Evolutionary conservation across 208 protist species (phyloP).

Genomic region (Wallacemonas sp.): DNA sequence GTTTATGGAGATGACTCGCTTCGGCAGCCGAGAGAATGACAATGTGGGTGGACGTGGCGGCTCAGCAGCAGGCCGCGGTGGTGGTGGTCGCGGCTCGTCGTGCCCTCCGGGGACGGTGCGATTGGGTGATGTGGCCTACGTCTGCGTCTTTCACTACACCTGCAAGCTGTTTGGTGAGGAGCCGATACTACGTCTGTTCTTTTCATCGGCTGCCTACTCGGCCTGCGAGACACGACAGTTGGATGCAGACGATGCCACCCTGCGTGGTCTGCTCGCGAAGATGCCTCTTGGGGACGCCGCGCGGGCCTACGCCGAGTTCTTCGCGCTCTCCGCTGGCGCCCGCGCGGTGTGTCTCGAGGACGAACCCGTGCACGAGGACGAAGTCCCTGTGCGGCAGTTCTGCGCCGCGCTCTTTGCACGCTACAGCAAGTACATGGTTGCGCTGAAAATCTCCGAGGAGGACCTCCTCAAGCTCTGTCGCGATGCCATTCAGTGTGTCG

Average conservation of each 20-base stretch:
- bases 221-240: not conserved
- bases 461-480: slow-evolving; percentile 16
- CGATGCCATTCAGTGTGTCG: slow-evolving; percentile 22
- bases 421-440: slow-evolving; percentile 21
- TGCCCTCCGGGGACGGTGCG: not conserved
- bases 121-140: slow-evolving; percentile 19
- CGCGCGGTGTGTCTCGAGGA: slow-evolving; percentile 11
- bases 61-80: too few relatives aligned
- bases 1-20: slow-evolving; percentile 3
- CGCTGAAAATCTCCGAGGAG: slow-evolving; percentile 18
- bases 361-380: slow-evolving; percentile 1
- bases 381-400: slow-evolving; percentile 1
- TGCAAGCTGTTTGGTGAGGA: slow-evolving; percentile 2
- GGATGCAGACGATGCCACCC: not conserved
- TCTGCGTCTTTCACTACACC: slow-evolving; percentile 16
- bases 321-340: slow-evolving; percentile 7
- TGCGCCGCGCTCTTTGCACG: slow-evolving; percentile 23
- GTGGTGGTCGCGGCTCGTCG: too few relatives aligned
- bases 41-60: too few relatives aligned
- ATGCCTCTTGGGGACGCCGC: slow-evolving; percentile 11
- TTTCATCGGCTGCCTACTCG: slow-evolving; percentile 9
- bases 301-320: slow-evolving; percentile 25
- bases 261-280: not conserved
- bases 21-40: too few relatives aligned
- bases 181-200: slow-evolving; percentile 13